Base-by-base conservation (phyloP, 805 yeast genomes). In the Suhomyces canberraensis region DNA sequence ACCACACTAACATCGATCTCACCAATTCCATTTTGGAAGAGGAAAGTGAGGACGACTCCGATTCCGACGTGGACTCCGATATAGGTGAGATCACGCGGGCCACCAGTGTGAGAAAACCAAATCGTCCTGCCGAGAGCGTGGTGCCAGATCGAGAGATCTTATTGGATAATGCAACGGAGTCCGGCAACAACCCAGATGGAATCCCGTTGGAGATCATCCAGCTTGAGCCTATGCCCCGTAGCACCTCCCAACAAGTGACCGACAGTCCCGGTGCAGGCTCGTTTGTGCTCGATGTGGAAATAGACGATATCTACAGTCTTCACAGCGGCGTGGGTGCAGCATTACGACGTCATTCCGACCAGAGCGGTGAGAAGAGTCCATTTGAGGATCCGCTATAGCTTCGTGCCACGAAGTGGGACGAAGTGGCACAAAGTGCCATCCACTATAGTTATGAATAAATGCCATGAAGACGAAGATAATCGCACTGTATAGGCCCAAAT, bases 1-100 rank as follows among this genome's bases (percentile, higher is more conserved):
- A 7, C 22, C 7, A 7, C 22, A 20, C 22, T 7, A 20, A 20
- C 22, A 9, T 8, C 4, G 31, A n/a, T 17, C 15, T 34, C 11
- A 24, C 27, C 15, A 20, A 8, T 13, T 8, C 22, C 14, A 5
- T 9, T 8, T 16, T 13, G n/a, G 13, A 13, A 6, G 35, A 34
- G 8, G 31, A 26, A 13, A 31, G 29, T 22, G 39, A 37, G 14
- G 39, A 40, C 9, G 45, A 40, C 11, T 22, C 36, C 16, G 59
- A 55, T 35, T 57, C 65, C 11, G 74, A 68, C 41, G 71, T 67
- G 25, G 74, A 68, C 50, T 61, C 69, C n/a, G 74, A 68, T 45
- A 64, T 68, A 24, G 73, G 71, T 15, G 71, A 68, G 42, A 68
- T 68, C 33, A 55, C 57, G 28, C 54, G 73, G 2, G 72, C 73